A percentile compares a stretch with the other conserved stretches of the same genome.
These are phyloP conservation scores for Eragrostis curvula DNA, from an alignment of 176 grass and related monocot genomes.

Conservation along the genomic window DNA sequence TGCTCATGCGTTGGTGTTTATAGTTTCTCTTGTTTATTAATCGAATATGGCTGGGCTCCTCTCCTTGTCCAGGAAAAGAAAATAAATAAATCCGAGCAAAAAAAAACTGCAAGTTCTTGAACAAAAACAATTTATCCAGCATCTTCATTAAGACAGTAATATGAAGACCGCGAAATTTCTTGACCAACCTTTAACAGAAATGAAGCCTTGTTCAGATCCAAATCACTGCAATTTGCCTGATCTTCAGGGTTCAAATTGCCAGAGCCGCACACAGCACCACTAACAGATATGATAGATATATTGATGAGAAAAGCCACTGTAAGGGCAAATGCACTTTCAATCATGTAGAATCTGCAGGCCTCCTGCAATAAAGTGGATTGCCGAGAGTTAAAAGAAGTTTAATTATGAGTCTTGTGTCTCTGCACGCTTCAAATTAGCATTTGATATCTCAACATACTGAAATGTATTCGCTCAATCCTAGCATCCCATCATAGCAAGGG, in stretches of 20 bases:
- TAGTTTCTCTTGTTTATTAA: not conserved
- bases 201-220: constrained; percentile 97
- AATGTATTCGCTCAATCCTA: not conserved
- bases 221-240: constrained; percentile 72
- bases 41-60: not conserved
- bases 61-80: not conserved
- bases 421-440: not conserved
- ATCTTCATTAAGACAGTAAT: not conserved
- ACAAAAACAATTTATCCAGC: not conserved
- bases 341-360: constrained; percentile 88
- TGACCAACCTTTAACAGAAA: constrained; percentile 85
- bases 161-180: constrained; percentile 18
- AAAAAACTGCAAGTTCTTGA: too few species aligned
- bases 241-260: constrained; percentile 74
- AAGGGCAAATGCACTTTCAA: constrained; percentile 98
- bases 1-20: not conserved
- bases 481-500: not conserved
- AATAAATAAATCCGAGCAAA: not conserved
- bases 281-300: constrained; percentile 95
- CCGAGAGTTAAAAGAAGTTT: constrained; percentile 16
- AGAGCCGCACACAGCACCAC: constrained; percentile 87
- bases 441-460: not conserved
- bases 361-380: constrained; percentile 69
- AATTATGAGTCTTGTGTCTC: constrained; percentile 6
- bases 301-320: constrained; percentile 95